Percentiles rank a stretch among this genome's conserved stretches.
Evolutionary conservation across 352 stramenopile species (phyloP).

Genomic region (Globisporangium alternatum): DNA sequence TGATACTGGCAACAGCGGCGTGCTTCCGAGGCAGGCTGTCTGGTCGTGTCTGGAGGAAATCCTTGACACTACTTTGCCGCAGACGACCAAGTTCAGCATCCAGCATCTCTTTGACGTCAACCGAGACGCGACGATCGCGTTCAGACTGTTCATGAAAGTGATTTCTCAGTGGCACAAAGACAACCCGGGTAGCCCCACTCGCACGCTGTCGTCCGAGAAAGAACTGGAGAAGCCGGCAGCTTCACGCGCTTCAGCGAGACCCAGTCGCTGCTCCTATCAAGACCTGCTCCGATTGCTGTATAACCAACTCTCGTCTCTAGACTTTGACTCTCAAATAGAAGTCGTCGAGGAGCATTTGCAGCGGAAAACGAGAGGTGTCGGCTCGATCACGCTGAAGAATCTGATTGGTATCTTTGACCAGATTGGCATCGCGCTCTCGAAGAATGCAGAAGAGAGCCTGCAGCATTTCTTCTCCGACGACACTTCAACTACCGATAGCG

Average conservation of each 20-base stretch:
- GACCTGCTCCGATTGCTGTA: constrained; percentile 51
- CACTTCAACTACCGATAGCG: not conserved
- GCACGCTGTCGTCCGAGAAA: not conserved
- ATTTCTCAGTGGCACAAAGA: constrained; percentile 49
- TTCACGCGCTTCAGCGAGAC: not conserved
- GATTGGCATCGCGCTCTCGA: constrained; percentile 49
- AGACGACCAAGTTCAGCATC: constrained; percentile 36
- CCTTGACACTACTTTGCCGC: constrained; percentile 25
- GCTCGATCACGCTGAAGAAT: constrained; percentile 31
- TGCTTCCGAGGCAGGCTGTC: constrained; percentile 27
- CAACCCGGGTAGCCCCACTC: not conserved
- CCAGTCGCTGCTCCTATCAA: constrained; percentile 11
- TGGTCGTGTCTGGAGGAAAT: constrained; percentile 33
- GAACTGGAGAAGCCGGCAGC: not conserved
- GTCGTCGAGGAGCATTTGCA: constrained; percentile 62
- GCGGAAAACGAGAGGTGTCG: constrained; percentile 24
- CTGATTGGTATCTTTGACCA: constrained; percentile 47
- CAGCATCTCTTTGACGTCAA: constrained; percentile 73
- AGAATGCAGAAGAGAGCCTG: constrained; percentile 35
- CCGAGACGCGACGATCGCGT: constrained; percentile 54
- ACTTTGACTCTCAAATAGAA: constrained; percentile 63
- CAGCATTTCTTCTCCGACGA: constrained; percentile 26
- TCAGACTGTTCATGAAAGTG: constrained; percentile 72
- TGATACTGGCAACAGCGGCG: constrained; percentile 24
- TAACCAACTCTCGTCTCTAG: constrained; percentile 63